Evolutionary conservation across 192 early-diverging fungal genomes (phyloP), one percentile per base, ranked within the genome.

Genomic region (Mortierella alpina): DNA sequence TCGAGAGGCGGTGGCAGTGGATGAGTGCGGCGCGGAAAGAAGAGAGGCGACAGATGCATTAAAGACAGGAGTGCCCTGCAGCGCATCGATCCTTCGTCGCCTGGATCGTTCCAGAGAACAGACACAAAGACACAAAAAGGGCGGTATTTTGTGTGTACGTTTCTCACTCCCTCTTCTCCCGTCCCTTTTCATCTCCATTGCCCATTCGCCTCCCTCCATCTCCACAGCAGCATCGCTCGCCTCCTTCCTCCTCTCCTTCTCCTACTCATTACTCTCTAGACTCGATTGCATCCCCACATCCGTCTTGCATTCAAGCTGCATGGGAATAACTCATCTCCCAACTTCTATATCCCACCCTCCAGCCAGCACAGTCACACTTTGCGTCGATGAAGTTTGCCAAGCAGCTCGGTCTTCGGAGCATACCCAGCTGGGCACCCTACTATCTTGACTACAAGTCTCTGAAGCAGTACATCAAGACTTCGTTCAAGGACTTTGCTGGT

Each of bases 331-430:
- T 40, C 22, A 63, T 55, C 18, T 65, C 60, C 14, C 12, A 20
- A 59, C 41, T 55, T 54, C 7, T 20, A 17, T 46, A 22, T 10
- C 54, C 52, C 20, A 51, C 20, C 15, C 13, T 10, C 54, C 44
- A 60, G 48, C 53, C 9, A 12, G 42, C 7, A 47, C 56, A 50
- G 10, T 7, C 39, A 72, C 13, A 42, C 52, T 13, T 12, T 22
- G 2, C 14, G n/a, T 22, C 7, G 54, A 89, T 88, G 85, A 88
- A 86, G 81, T 90, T 88, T 83, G 86, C 86, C 59, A 86, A 90
- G 66, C 89, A 90, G 47, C 82, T 88, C 18, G 79, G 84, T 12
- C 75, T 90, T 10, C 69, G 85, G 41, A 83, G 78, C 51, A 85
- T 90, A 42, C 86, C 87, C 10, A 82, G 82, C 17, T 88, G 86